These are phyloP conservation scores for Phytophthora cajani DNA, from an alignment of 352 stramenopile genomes.

Conservation along the genomic window DNA sequence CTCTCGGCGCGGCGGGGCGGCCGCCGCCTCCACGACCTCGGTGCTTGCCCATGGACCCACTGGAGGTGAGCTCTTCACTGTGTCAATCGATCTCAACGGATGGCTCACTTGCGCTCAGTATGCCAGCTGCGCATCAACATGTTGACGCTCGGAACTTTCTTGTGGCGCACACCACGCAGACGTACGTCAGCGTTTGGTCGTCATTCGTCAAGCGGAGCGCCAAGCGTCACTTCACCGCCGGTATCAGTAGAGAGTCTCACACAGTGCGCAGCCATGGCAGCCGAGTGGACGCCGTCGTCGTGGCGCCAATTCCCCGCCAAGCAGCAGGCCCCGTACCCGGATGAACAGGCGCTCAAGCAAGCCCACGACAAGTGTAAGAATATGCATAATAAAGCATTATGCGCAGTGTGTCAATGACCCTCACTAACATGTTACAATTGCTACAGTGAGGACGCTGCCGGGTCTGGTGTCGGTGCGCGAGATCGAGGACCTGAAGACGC, in stretches of 20 bases:
- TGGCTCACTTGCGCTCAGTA: constrained; percentile 20
- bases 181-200: constrained; percentile 25
- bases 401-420: constrained; percentile 26
- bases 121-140: constrained; percentile 15
- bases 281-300: constrained; percentile 69
- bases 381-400: not conserved
- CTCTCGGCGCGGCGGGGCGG: constrained; percentile 9
- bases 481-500: constrained; percentile 91
- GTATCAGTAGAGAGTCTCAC: not conserved
- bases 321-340: constrained; percentile 82
- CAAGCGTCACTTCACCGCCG: constrained; percentile 7
- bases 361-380: constrained; percentile 72
- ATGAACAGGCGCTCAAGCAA: constrained; percentile 70
- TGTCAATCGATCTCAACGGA: constrained; percentile 2
- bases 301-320: constrained; percentile 84
- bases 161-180: constrained; percentile 18
- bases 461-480: constrained; percentile 97
- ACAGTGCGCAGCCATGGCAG: constrained; percentile 3
- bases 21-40: constrained; percentile 14
- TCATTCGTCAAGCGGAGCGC: constrained; percentile 25
- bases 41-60: constrained; percentile 35
- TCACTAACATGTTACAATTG: constrained; percentile 7
- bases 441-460: constrained; percentile 78
- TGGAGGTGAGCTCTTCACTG: not conserved
- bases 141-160: constrained; percentile 30